phyloP scores from a whole-genome alignment of 345 rosid genomes.

The Populus simonii region DNA sequence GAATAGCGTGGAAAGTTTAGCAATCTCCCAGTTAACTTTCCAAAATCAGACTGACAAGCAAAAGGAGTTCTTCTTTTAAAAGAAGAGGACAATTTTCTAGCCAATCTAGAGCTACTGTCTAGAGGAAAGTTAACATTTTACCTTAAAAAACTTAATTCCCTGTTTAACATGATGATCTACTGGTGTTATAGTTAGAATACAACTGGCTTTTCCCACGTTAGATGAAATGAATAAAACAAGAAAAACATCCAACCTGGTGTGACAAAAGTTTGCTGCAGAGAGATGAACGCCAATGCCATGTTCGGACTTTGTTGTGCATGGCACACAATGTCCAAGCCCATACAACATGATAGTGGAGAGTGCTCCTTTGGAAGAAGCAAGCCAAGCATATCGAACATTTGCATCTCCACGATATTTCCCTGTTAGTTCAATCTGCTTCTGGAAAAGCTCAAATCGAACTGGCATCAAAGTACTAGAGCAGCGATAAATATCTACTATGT shows the following conservation, averaged over 20 bases:
- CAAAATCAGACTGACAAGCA: neutral
- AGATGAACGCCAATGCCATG: slow-evolving; percentile 84
- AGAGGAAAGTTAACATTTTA: neutral
- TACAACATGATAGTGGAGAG: slow-evolving; percentile 40
- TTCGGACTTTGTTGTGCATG: slow-evolving; percentile 44
- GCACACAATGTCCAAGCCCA: slow-evolving; percentile 70
- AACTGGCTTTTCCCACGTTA: neutral
- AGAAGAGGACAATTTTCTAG: neutral
- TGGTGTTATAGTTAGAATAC: neutral
- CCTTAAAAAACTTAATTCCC: neutral
- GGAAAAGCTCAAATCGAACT: slow-evolving; percentile 64
- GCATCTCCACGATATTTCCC: slow-evolving; percentile 71
- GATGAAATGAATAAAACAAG: neutral
- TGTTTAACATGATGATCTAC: neutral
- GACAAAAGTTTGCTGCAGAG: slow-evolving; percentile 47
- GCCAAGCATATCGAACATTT: slow-evolving; percentile 85
- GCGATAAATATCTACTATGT: slow-evolving; percentile 39
- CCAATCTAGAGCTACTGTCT: neutral
- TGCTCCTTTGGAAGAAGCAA: slow-evolving; percentile 55
- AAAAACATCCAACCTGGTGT: slow-evolving; percentile 51
- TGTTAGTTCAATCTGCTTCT: slow-evolving; percentile 70
- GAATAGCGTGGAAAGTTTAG: neutral
- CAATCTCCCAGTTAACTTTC: neutral
- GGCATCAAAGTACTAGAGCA: slow-evolving; percentile 43
- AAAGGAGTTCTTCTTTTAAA: neutral